Base-by-base conservation (phyloP, 331 rosid genomes). In the Saraca asoca region DNA sequence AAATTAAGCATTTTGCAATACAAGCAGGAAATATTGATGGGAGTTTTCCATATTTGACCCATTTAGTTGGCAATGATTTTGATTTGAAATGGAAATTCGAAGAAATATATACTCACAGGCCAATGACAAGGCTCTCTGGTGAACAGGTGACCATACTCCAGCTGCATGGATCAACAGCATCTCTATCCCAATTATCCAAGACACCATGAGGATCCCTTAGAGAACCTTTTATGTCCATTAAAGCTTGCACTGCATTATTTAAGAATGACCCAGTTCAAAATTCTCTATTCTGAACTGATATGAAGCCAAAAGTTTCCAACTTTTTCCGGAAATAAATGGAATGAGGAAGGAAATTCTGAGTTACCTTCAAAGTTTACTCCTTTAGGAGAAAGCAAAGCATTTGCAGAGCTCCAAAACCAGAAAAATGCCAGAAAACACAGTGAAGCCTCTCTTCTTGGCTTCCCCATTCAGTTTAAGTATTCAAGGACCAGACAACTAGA, bases 71-170 rank as follows among this genome's bases (percentile, higher is more conserved):
- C 33, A 42, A 29, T 10, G 43, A 29, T 42, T 33, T 35, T 20
- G 38, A 37, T 20, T 64, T 66, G 58, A 62, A 69, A 12, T 54
- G 63, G 20, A 73, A 73, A 55, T 70, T 60, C 69, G 55, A 34
- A 71, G 58, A 8, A 45, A 70, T 38, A 24, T 24, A 24, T 24
- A 67, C 86, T 85, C 76, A 94, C 99, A 94, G 72, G 82, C 96
- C 92, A 80, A 87, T 80, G 74, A 94, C 99, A 5, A 88, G 62
- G 73, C 75, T 85, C 17, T 90, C 99, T 62, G 83, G 42, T 11
- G 99, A 94, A 79, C 99, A 94, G 10, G 96, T 90, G 66, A 94
- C 95, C 99, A 94, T 94, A 39, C 92, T 90, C 99, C 99, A 94
- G 63, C 97, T 94, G 81, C 99, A 94, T 70, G 99, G 99, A 82